Evolutionary conservation across 176 grass and related monocot species (phyloP), one percentile per base, ranked within the genome.

Genomic region (Carex scoparia): DNA sequence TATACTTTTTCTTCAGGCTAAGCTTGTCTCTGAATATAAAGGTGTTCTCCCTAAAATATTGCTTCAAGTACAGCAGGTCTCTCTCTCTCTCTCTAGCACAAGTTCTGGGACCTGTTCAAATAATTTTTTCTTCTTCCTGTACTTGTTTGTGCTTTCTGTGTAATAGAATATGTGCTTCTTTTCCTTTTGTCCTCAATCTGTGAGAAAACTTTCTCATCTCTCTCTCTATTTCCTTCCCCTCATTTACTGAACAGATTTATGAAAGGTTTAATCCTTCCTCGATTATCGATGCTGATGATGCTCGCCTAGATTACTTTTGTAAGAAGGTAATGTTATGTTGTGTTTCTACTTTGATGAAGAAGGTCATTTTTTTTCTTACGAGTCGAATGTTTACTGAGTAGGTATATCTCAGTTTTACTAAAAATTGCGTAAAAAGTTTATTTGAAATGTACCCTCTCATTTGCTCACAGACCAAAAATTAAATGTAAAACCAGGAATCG

Each of bases 41-140:
- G 90, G 94, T 83, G 90, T 97, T 86, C 92, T 97, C 84, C 89
- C 90, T 68, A 97, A 94, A 87, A 88, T 97, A 91, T 81, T 94
- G 65, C 84, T 92, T 84, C 87, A 87, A 88, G 86, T 86, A 62
- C 84, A 70, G 3, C 94, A 97, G 88, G 94, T 97, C 23, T 69
- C 81, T 77, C 66, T 57, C 18, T 75, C 64, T 80, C 69, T 61
- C 69, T 87, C 16, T 69, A 2, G 76, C 48, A 77, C 7, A 77
- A 32, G 19, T 4, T 77, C 48, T 77, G 49, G 73, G 5, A 56
- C 8, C 31, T 68, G 19, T 83, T 37, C 80, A 46, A 14, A 1
- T 79, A 32, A 33, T 56, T 69, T 64, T 62, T 79, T 53, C 54
- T 56, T 61, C 33, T 23, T 72, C 65, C 58, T 48, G 15, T 63